Conservation (phyloP, 768 basidiomycete species). For the Boletus rubroflammeus region DNA sequence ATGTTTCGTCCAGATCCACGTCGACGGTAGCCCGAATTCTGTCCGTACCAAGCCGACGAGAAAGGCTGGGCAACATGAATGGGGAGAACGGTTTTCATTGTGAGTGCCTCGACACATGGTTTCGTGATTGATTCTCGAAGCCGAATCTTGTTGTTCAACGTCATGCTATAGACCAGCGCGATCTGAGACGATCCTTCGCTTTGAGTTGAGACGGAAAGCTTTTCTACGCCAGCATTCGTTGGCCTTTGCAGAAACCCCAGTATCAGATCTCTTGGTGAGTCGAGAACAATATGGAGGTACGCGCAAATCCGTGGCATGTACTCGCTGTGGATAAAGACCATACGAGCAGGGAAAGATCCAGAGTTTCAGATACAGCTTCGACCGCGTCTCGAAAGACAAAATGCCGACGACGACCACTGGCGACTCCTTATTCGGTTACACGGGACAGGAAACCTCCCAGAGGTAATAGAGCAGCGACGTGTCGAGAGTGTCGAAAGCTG, state of each 20-base stretch:
- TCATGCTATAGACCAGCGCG: conserved; percentile 8
- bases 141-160: neutral
- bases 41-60: conserved; percentile 6
- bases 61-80: neutral
- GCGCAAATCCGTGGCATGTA: neutral
- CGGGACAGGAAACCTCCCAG: neutral
- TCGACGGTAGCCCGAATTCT: conserved; percentile 14
- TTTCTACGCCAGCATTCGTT: conserved; percentile 12
- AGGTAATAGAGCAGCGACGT: neutral
- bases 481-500: conserved; percentile 11
- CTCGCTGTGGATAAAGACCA: neutral
- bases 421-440: conserved; percentile 23
- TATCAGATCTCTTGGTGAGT: conserved; percentile 18
- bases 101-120: neutral
- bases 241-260: conserved; percentile 11
- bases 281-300: conserved; percentile 10
- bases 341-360: conserved; percentile 9
- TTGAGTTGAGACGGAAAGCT: conserved; percentile 24
- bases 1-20: conserved; percentile 20
- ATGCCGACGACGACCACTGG: conserved; percentile 5
- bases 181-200: conserved; percentile 18
- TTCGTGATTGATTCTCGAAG: neutral
- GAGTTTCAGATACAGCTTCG: conserved; percentile 18
- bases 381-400: conserved; percentile 3
- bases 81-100: conserved; percentile 19